phyloP scores from a whole-genome alignment of 2,329 filamentous ascomycete species.

The Pyrenophora tritici-repentis region DNA sequence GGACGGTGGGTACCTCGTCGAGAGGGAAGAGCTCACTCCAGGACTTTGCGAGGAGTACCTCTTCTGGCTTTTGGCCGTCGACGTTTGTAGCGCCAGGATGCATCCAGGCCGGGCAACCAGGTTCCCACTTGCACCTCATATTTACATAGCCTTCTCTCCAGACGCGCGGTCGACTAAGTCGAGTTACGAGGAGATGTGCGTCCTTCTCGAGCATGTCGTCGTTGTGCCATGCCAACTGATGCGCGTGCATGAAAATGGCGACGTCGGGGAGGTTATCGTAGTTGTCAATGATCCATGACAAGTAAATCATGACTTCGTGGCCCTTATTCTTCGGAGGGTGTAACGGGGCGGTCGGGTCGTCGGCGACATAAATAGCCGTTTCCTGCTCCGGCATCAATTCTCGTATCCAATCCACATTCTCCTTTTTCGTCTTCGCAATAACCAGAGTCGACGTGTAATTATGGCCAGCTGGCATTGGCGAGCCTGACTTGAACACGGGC shows the following conservation, averaged over 20 bases:
- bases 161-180: conserved; percentile 54
- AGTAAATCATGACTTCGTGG: conserved; percentile 66
- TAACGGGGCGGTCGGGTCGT: conserved; percentile 54
- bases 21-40: conserved; percentile 57
- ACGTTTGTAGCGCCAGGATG: conserved; percentile 51
- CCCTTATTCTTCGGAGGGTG: conserved; percentile 63
- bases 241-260: conserved; percentile 65
- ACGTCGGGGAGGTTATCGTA: conserved; percentile 65
- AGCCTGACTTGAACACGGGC: conserved; percentile 39
- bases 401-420: conserved; percentile 62
- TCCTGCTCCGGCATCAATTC: conserved; percentile 56
- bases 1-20: conserved; percentile 54
- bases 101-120: conserved; percentile 62
- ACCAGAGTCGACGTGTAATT: conserved; percentile 62
- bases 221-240: conserved; percentile 64
- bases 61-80: conserved; percentile 51
- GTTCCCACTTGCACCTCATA: conserved; percentile 60
- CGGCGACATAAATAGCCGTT: conserved; percentile 58
- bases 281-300: conserved; percentile 65
- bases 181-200: conserved; percentile 51
- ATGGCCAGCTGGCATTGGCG: conserved; percentile 48
- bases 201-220: conserved; percentile 56
- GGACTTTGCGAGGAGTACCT: conserved; percentile 50
- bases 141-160: conserved; percentile 60
- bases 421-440: conserved; percentile 57